phyloP scores from a whole-genome alignment of 371 early-diverging fungal genomes.

The Conidiobolus incongruus region DNA sequence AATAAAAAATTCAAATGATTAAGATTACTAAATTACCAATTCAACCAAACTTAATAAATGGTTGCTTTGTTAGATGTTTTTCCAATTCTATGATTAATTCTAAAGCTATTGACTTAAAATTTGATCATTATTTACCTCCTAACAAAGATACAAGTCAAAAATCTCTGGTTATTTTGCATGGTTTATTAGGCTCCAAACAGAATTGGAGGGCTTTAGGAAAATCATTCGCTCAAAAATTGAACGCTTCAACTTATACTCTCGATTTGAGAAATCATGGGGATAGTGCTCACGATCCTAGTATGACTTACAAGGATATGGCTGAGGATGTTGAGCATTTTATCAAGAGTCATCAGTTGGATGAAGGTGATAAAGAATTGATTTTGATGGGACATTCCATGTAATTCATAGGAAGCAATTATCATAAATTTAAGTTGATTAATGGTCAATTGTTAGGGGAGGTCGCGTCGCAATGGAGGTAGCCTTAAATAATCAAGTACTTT shows the following conservation, averaged over 20 bases:
- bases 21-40: too few relatives aligned
- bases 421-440: too few relatives aligned
- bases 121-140: neutral
- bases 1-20: too few relatives aligned
- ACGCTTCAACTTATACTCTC: slow-evolving; percentile 34
- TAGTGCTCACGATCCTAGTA: slow-evolving; percentile 38
- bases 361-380: slow-evolving; percentile 11
- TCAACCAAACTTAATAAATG: too few relatives aligned
- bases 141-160: neutral
- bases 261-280: slow-evolving; percentile 92
- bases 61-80: too few relatives aligned
- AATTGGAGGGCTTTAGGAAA: slow-evolving; percentile 78
- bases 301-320: slow-evolving; percentile 58
- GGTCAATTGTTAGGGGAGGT: too few relatives aligned
- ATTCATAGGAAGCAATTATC: too few relatives aligned
- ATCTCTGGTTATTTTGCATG: slow-evolving; percentile 61
- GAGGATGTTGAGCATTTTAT: slow-evolving; percentile 44
- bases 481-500: slow-evolving; percentile 18
- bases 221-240: slow-evolving; percentile 29
- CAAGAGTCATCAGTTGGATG: slow-evolving; percentile 19
- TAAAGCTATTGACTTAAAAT: neutral
- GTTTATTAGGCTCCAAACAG: slow-evolving; percentile 85
- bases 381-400: slow-evolving; percentile 85
- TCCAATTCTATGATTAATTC: too few relatives aligned
- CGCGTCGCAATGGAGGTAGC: slow-evolving; percentile 73